phyloP scores from a whole-genome alignment of 441 rosid species.

The Populus hybrid region DNA sequence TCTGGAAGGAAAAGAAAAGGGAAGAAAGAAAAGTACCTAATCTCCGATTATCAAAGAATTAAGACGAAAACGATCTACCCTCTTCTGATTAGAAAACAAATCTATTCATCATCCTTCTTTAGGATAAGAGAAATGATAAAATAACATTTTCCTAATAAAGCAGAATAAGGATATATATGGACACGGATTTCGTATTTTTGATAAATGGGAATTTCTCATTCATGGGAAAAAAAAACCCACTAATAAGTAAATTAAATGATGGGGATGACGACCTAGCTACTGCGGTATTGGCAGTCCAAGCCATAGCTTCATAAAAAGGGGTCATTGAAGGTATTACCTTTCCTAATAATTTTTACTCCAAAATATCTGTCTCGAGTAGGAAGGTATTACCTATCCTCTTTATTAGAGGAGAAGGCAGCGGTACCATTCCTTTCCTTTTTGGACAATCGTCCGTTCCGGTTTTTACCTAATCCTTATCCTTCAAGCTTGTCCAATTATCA shows the following conservation, averaged over 20 bases:
- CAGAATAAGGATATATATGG: not conserved
- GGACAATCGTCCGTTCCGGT: not conserved
- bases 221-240: too few relatives aligned
- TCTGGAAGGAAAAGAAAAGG: not conserved
- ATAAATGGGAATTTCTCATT: not conserved
- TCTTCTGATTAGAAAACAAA: too few relatives aligned
- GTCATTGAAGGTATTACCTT: not conserved
- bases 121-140: not conserved
- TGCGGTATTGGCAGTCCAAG: too few relatives aligned
- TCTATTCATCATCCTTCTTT: not conserved
- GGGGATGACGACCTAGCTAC: too few relatives aligned
- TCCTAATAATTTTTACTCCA: not conserved
- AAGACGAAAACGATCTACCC: too few relatives aligned
- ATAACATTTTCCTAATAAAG: not conserved
- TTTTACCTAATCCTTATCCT: not conserved
- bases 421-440: not conserved
- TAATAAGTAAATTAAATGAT: too few relatives aligned
- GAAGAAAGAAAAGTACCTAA: too few relatives aligned
- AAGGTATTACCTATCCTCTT: not conserved
- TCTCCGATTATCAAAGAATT: too few relatives aligned
- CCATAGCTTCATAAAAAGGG: too few relatives aligned
- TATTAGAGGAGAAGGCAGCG: not conserved
- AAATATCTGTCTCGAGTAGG: not conserved
- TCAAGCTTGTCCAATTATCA: not conserved
- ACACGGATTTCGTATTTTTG: not conserved